Conservation (phyloP, 78 protist species). For the Chrysochromulina parva region DNA sequence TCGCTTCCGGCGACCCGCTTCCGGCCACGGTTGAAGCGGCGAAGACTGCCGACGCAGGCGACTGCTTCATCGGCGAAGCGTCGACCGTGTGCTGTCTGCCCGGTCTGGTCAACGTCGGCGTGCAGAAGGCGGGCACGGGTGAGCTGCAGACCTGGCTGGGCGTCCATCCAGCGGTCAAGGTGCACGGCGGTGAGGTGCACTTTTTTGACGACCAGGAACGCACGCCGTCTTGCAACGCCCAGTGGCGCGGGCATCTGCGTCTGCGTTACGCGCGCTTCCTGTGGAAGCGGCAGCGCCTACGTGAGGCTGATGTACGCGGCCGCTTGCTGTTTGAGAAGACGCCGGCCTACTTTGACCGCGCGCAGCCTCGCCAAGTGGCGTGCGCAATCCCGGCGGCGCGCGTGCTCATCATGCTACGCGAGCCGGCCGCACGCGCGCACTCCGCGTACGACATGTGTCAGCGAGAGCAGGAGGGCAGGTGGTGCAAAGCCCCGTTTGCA, state of each 20-base stretch:
- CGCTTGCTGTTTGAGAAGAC: neutral
- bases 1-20: neutral
- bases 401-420: neutral
- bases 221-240: neutral
- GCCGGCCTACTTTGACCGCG: neutral
- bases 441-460: neutral
- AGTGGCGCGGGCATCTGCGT: neutral
- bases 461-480: neutral
- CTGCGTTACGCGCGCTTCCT: neutral
- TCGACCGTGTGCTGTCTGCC: neutral
- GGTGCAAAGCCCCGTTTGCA: neutral
- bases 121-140: conserved; percentile 28
- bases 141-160: conserved; percentile 26
- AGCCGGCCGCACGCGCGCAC: neutral
- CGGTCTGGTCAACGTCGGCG: neutral
- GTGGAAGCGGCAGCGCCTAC: neutral
- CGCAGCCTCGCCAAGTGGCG: neutral
- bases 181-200: conserved; percentile 26
- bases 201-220: neutral
- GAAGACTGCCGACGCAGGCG: neutral
- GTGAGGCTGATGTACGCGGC: neutral
- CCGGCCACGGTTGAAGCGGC: neutral
- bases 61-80: neutral
- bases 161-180: neutral
- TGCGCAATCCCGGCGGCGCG: neutral